A percentile compares a stretch with the other conserved stretches of the same genome.
These are phyloP conservation scores for Pseudozyma sp. DNA, from an alignment of 1,284 basidiomycete genomes.

Conservation along the genomic window DNA sequence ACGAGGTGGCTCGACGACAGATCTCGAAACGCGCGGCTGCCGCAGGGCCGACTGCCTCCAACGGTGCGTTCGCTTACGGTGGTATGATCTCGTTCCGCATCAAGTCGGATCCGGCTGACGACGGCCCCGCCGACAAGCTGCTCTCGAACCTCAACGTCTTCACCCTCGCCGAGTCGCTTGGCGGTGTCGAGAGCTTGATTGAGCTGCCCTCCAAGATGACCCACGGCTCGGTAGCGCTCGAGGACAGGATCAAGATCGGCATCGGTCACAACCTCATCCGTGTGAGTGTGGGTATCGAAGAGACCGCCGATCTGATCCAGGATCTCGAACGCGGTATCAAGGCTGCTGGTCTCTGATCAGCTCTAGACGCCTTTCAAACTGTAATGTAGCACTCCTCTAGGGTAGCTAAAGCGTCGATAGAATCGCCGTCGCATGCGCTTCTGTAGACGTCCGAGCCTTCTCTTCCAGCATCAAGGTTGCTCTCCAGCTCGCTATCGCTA, in stretches of 20 bases:
- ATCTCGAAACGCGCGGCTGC: conserved; percentile 55
- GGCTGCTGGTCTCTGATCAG: conserved; percentile 31
- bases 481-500: no score
- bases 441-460: no score
- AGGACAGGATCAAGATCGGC: conserved; percentile 60
- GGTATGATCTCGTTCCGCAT: conserved; percentile 72
- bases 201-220: conserved; percentile 73
- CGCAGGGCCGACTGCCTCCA: conserved; percentile 10
- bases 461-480: no score
- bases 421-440: no score
- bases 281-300: conserved; percentile 89
- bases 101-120: conserved; percentile 51
- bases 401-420: no score
- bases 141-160: conserved; percentile 79
- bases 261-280: conserved; percentile 85
- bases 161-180: conserved; percentile 87
- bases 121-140: conserved; percentile 76
- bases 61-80: conserved; percentile 61
- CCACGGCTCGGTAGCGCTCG: conserved; percentile 78
- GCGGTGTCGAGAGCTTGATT: conserved; percentile 89
- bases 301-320: conserved; percentile 81
- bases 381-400: no score
- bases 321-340: conserved; percentile 80
- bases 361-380: no score
- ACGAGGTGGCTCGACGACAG: conserved; percentile 55